These are phyloP conservation scores for Xylariaceae sp. DNA, from an alignment of 2,329 filamentous ascomycete species.

Conservation along the genomic window DNA sequence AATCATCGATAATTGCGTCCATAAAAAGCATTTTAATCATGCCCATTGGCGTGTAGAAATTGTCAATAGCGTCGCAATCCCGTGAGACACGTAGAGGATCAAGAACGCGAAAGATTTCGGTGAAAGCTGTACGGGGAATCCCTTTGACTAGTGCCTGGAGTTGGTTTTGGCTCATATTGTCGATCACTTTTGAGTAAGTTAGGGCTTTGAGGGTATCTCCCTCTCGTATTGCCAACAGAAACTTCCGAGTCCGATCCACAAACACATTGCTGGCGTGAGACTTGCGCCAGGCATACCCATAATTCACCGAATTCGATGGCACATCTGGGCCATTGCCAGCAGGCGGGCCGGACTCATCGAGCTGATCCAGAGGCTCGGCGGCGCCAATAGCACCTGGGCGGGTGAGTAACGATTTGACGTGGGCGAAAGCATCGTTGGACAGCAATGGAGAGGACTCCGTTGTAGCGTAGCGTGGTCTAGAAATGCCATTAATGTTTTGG, in stretches of 20 bases:
- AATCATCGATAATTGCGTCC: conserved; percentile 38
- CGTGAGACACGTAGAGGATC: conserved; percentile 52
- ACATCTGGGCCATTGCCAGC: not conserved
- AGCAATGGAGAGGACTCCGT: conserved; percentile 1
- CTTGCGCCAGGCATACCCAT: not conserved
- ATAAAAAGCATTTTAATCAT: conserved; percentile 40
- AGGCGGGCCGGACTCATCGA: not conserved
- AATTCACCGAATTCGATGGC: not conserved
- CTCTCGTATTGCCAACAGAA: conserved; percentile 23
- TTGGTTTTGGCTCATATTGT: conserved; percentile 22
- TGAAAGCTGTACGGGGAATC: conserved; percentile 55
- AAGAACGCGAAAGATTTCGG: conserved; percentile 58
- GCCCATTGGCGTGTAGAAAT: conserved; percentile 37
- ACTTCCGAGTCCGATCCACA: conserved; percentile 15
- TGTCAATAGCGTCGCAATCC: conserved; percentile 46
- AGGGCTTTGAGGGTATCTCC: conserved; percentile 25
- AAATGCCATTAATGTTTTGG: not conserved
- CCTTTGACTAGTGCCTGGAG: conserved; percentile 33
- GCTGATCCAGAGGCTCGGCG: not conserved
- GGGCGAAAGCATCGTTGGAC: conserved; percentile 10
- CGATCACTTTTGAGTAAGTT: conserved; percentile 19
- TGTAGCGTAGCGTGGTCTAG: conserved; percentile 10
- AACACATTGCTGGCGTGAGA: not conserved
- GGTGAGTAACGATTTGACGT: conserved; percentile 17
- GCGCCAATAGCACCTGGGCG: not conserved